Evolutionary conservation across 2,329 filamentous ascomycete species (phyloP).

Genomic region (Rhynchosporium agropyri): DNA sequence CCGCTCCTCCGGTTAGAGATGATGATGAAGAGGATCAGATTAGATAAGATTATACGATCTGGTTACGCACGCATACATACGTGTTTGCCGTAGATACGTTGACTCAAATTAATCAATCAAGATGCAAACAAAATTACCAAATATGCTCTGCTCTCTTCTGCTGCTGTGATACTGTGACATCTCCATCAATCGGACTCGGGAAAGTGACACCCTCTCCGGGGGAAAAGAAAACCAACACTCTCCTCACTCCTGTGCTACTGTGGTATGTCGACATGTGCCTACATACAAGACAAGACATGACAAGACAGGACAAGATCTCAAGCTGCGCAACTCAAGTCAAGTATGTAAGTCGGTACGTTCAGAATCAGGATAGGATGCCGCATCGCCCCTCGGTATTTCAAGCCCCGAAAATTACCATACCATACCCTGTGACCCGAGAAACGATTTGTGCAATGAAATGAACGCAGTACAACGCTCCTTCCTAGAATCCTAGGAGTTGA

Average conservation of each 20-base stretch:
- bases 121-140: neutral
- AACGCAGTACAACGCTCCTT: neutral
- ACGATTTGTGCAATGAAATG: neutral
- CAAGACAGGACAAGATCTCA: too few relatives aligned
- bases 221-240: too few relatives aligned
- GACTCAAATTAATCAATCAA: constrained; percentile 18
- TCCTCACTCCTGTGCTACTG: too few relatives aligned
- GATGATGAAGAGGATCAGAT: neutral
- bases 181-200: too few relatives aligned
- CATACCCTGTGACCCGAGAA: neutral
- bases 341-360: too few relatives aligned
- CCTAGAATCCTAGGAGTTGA: too few relatives aligned
- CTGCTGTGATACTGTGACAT: neutral
- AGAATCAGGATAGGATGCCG: too few relatives aligned
- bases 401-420: neutral
- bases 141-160: neutral
- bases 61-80: constrained; percentile 14
- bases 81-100: constrained; percentile 22
- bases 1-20: constrained; percentile 26
- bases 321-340: too few relatives aligned
- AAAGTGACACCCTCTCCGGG: too few relatives aligned
- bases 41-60: constrained; percentile 8
- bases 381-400: too few relatives aligned
- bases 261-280: too few relatives aligned
- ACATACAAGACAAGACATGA: too few relatives aligned